Percentiles rank a stretch among this genome's conserved stretches.
These are phyloP conservation scores for Hordeum vulgare DNA, from an alignment of 176 grass and related monocot species.

Conservation along the genomic window DNA sequence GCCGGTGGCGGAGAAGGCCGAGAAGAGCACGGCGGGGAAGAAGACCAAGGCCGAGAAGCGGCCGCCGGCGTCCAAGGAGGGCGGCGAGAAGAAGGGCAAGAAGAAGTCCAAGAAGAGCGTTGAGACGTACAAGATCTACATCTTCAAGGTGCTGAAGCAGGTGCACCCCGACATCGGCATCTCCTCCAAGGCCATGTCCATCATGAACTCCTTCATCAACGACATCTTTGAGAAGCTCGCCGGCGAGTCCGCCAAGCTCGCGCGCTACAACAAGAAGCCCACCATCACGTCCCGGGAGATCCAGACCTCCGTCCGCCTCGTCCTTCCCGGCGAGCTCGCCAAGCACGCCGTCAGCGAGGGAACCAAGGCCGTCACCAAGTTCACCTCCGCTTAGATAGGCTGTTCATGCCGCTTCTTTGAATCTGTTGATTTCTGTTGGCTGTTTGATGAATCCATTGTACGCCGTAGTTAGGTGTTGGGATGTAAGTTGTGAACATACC, in stretches of 20 bases:
- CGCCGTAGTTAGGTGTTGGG: too few relatives aligned
- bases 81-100: slow-evolving; percentile 19
- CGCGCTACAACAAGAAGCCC: slow-evolving; percentile 62
- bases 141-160: slow-evolving; percentile 94
- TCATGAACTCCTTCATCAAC: slow-evolving; percentile 96
- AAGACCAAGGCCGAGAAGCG: too few relatives aligned
- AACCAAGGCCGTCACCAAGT: slow-evolving; percentile 59
- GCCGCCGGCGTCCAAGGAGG: background rate
- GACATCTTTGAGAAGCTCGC: slow-evolving; percentile 87
- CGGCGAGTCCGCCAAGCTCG: slow-evolving; percentile 26
- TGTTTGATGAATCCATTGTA: too few relatives aligned
- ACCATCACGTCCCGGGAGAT: slow-evolving; percentile 55
- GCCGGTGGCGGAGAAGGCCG: too few relatives aligned
- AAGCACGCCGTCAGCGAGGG: slow-evolving; percentile 46
- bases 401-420: too few relatives aligned
- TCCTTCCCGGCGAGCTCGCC: slow-evolving; percentile 61
- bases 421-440: too few relatives aligned
- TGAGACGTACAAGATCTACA: slow-evolving; percentile 96
- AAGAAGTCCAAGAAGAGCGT: slow-evolving; percentile 52
- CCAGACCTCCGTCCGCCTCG: slow-evolving; percentile 61
- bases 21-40: too few relatives aligned
- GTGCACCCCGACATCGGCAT: slow-evolving; percentile 84
- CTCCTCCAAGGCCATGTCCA: slow-evolving; percentile 97
- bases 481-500: too few relatives aligned
- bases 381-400: slow-evolving; percentile 21